phyloP scores from a whole-genome alignment of 2,329 filamentous ascomycete genomes.

The Colletotrichum eleusines region DNA sequence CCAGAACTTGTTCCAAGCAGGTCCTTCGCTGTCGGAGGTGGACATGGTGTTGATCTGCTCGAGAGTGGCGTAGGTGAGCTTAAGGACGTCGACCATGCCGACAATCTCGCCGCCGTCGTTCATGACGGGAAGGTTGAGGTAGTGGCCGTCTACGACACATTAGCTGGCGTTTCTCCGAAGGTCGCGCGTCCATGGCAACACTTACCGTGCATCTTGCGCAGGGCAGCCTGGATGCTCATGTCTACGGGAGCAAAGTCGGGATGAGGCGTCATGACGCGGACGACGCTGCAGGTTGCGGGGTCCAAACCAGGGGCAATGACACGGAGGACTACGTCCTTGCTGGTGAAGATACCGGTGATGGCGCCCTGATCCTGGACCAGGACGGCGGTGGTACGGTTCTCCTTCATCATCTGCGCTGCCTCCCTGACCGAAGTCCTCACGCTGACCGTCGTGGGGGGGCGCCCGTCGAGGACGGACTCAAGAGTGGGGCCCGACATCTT shows the following conservation, averaged over 20 bases:
- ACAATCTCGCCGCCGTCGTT: constrained; percentile 97
- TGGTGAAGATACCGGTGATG: constrained; percentile 99
- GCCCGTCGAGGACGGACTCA: constrained; percentile 91
- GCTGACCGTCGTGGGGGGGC: constrained; percentile 93
- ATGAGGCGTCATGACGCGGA: constrained; percentile 98
- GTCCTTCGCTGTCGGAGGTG: constrained; percentile 88
- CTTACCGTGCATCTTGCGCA: constrained; percentile 98
- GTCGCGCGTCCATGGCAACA: not conserved
- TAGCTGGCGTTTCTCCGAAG: constrained; percentile 30
- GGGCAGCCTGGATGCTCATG: constrained; percentile 98
- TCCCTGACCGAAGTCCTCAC: constrained; percentile 97
- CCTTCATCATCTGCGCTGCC: constrained; percentile 95
- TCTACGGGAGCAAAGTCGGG: constrained; percentile 98
- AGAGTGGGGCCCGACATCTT: constrained; percentile 99
- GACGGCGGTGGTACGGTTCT: constrained; percentile 97
- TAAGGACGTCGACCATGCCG: constrained; percentile 98
- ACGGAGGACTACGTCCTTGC: constrained; percentile 97
- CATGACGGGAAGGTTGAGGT: constrained; percentile 98
- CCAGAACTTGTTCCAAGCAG: constrained; percentile 99
- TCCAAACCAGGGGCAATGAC: constrained; percentile 98
- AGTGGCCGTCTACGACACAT: constrained; percentile 84
- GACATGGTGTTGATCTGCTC: constrained; percentile 98
- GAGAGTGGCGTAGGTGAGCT: constrained; percentile 96
- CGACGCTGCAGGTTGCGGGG: constrained; percentile 94
- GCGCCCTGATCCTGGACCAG: constrained; percentile 96